Percentiles rank a stretch among this genome's conserved stretches.
phyloP scores from a whole-genome alignment of 164 flowering plant genomes.

The Chimonanthus praecox region DNA sequence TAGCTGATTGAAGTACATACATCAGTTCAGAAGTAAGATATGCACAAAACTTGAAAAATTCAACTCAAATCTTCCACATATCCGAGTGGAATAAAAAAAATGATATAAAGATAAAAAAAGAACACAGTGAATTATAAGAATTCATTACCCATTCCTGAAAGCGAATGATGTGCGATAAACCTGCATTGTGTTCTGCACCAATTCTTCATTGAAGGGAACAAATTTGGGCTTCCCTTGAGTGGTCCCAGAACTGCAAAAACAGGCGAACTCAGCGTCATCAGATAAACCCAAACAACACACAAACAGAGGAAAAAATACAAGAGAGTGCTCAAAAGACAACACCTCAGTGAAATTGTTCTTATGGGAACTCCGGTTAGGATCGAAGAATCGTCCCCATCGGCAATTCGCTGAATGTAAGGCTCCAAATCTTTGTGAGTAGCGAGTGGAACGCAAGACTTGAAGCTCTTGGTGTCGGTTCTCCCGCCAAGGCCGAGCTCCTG shows the following conservation, averaged over 20 bases:
- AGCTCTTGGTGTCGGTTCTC: constrained; percentile 68
- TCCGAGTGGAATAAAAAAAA: background rate
- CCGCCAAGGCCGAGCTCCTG: constrained; percentile 62
- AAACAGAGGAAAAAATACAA: background rate
- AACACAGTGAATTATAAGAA: background rate
- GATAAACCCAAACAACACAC: too few relatives aligned
- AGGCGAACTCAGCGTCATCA: background rate
- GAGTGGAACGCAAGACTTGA: constrained; percentile 64
- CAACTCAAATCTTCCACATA: too few relatives aligned
- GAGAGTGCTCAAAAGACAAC: background rate
- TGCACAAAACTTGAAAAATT: too few relatives aligned
- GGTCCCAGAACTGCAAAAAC: constrained; percentile 74
- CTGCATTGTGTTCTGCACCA: constrained; percentile 63
- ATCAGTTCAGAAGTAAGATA: background rate
- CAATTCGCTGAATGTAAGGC: constrained; percentile 62
- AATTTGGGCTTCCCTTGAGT: constrained; percentile 81
- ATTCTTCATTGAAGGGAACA: constrained; percentile 73
- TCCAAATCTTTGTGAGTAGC: constrained; percentile 67
- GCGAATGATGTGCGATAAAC: constrained; percentile 72
- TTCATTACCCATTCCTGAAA: constrained; percentile 66
- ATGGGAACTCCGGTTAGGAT: constrained; percentile 78
- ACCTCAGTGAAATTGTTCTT: constrained; percentile 77
- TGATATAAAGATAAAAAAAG: too few relatives aligned
- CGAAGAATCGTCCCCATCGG: constrained; percentile 58
- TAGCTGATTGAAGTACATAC: background rate